Base-by-base conservation (phyloP, 768 basidiomycete genomes). In the Lactifluus subvellereus region DNA sequence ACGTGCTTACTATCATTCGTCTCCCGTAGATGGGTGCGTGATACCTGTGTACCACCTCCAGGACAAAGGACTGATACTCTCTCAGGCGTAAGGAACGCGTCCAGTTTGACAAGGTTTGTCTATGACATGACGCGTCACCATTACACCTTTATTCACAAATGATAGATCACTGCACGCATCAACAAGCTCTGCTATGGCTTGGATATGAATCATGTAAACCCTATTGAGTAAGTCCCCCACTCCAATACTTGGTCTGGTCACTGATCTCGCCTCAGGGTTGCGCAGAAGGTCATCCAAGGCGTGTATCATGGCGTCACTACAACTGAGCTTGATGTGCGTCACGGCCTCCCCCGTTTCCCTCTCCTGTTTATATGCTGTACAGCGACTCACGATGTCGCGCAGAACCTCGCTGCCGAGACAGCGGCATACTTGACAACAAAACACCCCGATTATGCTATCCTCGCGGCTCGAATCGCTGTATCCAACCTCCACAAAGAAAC, bases 401-500 rank as follows among this genome's bases (percentile, higher is more conserved):
- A 96, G 94, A 98, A 97, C 74, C 87, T 98, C 45, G 95, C 95
- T 0, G 88, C 95, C 7, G 95, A 98, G 77, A 99, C 97, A 4
- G 94, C 97, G 9, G 97, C 97, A 0, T 98, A 88, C 73, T 85
- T 98, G 65, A 98, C 97, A 5, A 98, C 96, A 32, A 94, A 92
- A 68, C 94, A 95, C 71, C 94, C 96, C 8, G 97, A 99, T 73
- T 99, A 99, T 70, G 97, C 97, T 30, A 87, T 98, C 64, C 91
- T 99, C 66, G 97, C 97, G 6, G 97, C 97, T 22, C 93, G 97
- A 62, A 98, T 99, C 58, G 97, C 97, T 60, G 94, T 99, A 70
- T 98, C 96, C 54, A 99, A 98, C 73, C 78, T 98, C 11, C 97
- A 99, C 83, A 98, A 99, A 71, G 96, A 99, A 77, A 98, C 97